These are phyloP conservation scores for Yarrowia deformans DNA, from an alignment of 805 yeast genomes.

Conservation along the genomic window DNA sequence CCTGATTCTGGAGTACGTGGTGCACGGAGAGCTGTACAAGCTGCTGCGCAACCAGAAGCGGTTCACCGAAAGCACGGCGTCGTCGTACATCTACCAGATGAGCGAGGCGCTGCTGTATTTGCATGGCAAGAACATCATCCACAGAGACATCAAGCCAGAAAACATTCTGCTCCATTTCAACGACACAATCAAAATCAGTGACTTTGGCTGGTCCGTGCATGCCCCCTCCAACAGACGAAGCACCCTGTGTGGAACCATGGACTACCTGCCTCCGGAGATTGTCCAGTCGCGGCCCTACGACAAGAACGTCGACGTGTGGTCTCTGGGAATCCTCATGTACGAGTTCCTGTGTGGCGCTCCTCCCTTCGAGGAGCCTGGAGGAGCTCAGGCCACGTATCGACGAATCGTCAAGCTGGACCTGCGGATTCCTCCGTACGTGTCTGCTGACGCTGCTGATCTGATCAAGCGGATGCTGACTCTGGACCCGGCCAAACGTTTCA, in stretches of 20 bases:
- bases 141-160: constrained; percentile 94
- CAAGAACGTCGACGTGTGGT: constrained; percentile 86
- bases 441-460: constrained; percentile 78
- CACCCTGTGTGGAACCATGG: constrained; percentile 94
- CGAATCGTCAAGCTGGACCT: constrained; percentile 81
- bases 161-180: constrained; percentile 80
- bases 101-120: constrained; percentile 79
- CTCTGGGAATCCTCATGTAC: constrained; percentile 84
- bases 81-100: constrained; percentile 75
- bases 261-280: constrained; percentile 95
- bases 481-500: constrained; percentile 71
- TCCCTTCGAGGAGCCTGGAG: constrained; percentile 86
- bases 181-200: constrained; percentile 82
- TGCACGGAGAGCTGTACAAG: constrained; percentile 86
- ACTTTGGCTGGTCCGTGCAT: constrained; percentile 95
- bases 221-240: constrained; percentile 66
- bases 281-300: constrained; percentile 84
- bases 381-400: constrained; percentile 73
- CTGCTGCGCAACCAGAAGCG: constrained; percentile 69
- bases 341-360: constrained; percentile 89
- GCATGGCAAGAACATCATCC: constrained; percentile 82
- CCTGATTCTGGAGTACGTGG: constrained; percentile 81
- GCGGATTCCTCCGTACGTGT: constrained; percentile 71
- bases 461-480: constrained; percentile 68
- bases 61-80: constrained; percentile 75